Conservation (phyloP, 768 basidiomycete genomes). For the Xerocomellus amylosporus region DNA sequence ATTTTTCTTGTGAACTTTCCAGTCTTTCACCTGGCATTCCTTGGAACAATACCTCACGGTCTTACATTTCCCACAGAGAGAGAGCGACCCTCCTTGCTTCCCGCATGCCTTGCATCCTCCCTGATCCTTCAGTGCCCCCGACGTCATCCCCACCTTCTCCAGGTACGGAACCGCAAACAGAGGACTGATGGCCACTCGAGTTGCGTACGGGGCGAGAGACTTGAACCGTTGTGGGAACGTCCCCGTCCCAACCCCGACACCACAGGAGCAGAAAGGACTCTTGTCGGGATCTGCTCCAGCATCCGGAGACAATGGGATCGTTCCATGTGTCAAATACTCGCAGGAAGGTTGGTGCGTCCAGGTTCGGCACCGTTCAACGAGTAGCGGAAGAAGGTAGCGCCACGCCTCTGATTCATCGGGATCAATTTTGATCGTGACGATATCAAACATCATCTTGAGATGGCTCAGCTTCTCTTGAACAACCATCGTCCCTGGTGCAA, state of each 20-base stretch:
- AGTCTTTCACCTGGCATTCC: conserved; percentile 46
- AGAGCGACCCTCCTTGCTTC: conserved; percentile 23
- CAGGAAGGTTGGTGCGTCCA: conserved; percentile 50
- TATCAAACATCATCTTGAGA: conserved; percentile 16
- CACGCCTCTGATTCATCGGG: conserved; percentile 35
- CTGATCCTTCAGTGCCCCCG: background rate
- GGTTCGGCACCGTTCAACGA: conserved; percentile 51
- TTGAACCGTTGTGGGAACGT: conserved; percentile 39
- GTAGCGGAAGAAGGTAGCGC: conserved; percentile 49
- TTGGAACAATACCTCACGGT: conserved; percentile 41
- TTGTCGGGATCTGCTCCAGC: conserved; percentile 31
- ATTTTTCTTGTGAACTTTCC: conserved; percentile 44
- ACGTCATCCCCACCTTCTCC: conserved; percentile 34
- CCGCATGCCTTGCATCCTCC: conserved; percentile 22
- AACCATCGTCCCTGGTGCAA: conserved; percentile 36
- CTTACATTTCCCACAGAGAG: conserved; percentile 39
- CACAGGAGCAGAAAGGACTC: conserved; percentile 52
- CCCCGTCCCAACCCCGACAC: conserved; percentile 45
- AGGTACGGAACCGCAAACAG: conserved; percentile 52
- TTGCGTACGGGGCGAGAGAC: conserved; percentile 41
- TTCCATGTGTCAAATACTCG: conserved; percentile 39
- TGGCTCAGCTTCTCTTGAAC: conserved; percentile 1
- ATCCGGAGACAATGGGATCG: conserved; percentile 39
- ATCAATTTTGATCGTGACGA: conserved; percentile 16
- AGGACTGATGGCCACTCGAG: conserved; percentile 50